Base-by-base conservation (phyloP, 495 filamentous ascomycete genomes). In the Daldinia loculata region DNA sequence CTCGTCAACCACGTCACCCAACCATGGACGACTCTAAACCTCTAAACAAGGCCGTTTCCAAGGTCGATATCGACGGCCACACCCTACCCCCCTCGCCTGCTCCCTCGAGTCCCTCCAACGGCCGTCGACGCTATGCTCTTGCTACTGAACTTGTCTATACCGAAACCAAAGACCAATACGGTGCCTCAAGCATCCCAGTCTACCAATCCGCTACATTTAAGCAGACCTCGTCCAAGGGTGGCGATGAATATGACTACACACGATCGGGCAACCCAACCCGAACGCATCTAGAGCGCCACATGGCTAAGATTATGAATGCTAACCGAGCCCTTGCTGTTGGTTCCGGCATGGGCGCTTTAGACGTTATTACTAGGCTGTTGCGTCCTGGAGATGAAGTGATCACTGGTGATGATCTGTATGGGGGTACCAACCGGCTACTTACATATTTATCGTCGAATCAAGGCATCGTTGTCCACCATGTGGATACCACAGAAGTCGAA, bases 151-250 rank as follows among this genome's bases (percentile, higher is more conserved):
- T 99, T 63, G 96, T 99, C 34, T 98, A 94, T 77, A 98, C 95
- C 41, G 95, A 99, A 67, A 86, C 92, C 78, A 93, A 88, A 78
- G 95, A 99, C 79, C 95, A 99, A 81, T 97, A 98, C 82, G 94
- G 95, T 79, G 88, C 95, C 50, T 95, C 92, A 72, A 97, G 93
- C 76, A 91, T 95, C 73, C 95, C 95, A 45, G 98, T 99, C 76
- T 99, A 99, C 80, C 95, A 97, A 89, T 95, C 92, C 57, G 95
- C 95, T 50, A 99, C 95, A 39, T 99, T 99, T 85, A 98, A 98
- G 81, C 95, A 98, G 83, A 88, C 88, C 59, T 94, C 93, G 61
- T 81, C 86, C 63, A 87, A 85, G 67, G 88, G 87, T 61, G 92
- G 91, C 52, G 91, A 88, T 48, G 94, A 98, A 79, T 99, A 98